phyloP scores from a whole-genome alignment of 2,329 filamentous ascomycete genomes.

The Trichoderma koningiopsis region DNA sequence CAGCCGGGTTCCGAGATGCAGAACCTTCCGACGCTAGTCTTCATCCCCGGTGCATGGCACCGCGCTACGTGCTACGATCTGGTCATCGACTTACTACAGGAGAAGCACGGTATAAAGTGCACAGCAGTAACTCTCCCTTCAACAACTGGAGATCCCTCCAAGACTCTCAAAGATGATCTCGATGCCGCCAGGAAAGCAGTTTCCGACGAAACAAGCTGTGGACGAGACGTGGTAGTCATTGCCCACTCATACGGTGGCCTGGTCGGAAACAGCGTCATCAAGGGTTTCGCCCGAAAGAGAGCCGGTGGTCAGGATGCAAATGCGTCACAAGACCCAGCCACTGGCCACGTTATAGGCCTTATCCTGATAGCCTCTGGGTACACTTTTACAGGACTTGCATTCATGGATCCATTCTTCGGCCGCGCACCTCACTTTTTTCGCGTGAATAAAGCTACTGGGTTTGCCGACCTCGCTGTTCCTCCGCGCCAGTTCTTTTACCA shows the following conservation, averaged over 20 bases:
- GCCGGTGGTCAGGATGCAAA: background rate
- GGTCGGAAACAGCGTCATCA: slow-evolving; percentile 13
- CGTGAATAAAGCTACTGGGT: background rate
- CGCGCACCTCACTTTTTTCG: background rate
- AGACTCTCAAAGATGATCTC: background rate
- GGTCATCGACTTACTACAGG: background rate
- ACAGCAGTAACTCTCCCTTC: background rate
- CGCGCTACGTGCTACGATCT: background rate
- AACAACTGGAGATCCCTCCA: background rate
- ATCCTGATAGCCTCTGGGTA: slow-evolving; percentile 15
- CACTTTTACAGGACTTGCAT: background rate
- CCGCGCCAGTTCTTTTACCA: slow-evolving; percentile 3
- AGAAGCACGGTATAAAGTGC: slow-evolving; percentile 1
- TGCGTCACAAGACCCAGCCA: background rate
- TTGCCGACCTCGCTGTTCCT: background rate
- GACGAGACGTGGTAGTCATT: slow-evolving; percentile 1
- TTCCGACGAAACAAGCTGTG: background rate
- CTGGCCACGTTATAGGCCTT: slow-evolving; percentile 1
- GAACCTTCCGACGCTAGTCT: slow-evolving; percentile 5
- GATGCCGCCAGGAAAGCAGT: slow-evolving; percentile 1
- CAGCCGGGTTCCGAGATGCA: background rate
- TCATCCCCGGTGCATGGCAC: slow-evolving; percentile 10
- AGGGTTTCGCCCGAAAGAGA: background rate
- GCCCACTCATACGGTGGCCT: slow-evolving; percentile 6
- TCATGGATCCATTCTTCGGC: slow-evolving; percentile 8